Percentiles rank a stretch among this genome's conserved stretches.
These are phyloP conservation scores for Erysimum cheiri DNA, from an alignment of 441 rosid species.

Conservation along the genomic window DNA sequence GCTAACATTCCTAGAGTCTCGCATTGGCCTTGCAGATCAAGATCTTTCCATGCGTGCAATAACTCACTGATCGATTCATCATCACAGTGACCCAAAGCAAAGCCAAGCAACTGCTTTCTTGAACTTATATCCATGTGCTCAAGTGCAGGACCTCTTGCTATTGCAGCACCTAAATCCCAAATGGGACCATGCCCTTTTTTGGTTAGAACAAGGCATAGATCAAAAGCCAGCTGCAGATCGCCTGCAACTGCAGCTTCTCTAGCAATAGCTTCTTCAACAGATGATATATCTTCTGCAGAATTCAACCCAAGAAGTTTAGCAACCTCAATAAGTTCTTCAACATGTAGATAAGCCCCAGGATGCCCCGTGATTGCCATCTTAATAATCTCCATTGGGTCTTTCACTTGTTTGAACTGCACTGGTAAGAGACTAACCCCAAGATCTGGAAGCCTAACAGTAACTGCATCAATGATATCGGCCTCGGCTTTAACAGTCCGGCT, in stretches of 20 bases:
- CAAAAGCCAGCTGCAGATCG: constrained; percentile 97
- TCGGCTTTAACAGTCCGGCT: constrained; percentile 89
- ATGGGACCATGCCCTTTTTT: constrained; percentile 93
- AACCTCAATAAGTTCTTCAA: constrained; percentile 91
- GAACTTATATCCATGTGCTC: constrained; percentile 82
- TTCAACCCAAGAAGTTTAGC: constrained; percentile 93
- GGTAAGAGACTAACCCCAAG: constrained; percentile 96
- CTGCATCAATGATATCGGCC: constrained; percentile 82
- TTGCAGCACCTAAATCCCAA: constrained; percentile 99
- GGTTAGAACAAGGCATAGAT: constrained; percentile 83
- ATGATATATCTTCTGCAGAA: constrained; percentile 77
- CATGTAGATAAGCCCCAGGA: constrained; percentile 91
- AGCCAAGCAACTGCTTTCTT: constrained; percentile 86
- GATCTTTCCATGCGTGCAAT: constrained; percentile 97
- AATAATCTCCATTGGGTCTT: constrained; percentile 95
- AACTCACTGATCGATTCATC: constrained; percentile 93
- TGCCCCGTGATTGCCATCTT: constrained; percentile 94
- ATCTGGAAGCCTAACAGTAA: constrained; percentile 89
- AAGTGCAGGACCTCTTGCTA: constrained; percentile 97
- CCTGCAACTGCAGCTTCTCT: constrained; percentile 99
- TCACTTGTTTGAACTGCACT: constrained; percentile 93
- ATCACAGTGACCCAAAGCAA: constrained; percentile 94
- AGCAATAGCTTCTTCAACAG: constrained; percentile 97
- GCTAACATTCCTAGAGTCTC: constrained; percentile 68
- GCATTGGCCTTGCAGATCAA: constrained; percentile 90